Percentiles rank a stretch among this genome's conserved stretches.
phyloP scores from a whole-genome alignment of 2,329 filamentous ascomycete species.

The Metarhizium rileyi region DNA sequence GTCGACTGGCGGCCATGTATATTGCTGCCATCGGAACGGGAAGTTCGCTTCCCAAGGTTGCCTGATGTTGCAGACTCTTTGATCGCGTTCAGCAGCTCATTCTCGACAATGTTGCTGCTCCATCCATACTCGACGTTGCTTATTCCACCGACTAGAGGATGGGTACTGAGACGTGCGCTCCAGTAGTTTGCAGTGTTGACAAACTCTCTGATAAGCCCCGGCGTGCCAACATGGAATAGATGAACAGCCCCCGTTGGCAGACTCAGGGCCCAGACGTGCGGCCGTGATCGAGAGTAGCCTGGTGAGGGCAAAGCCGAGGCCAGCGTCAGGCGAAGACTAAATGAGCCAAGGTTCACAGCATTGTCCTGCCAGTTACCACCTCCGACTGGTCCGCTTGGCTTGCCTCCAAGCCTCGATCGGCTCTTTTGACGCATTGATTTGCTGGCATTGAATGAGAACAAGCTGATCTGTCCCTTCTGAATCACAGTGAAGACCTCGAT shows the following conservation, averaged over 20 bases:
- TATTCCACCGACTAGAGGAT: constrained; percentile 84
- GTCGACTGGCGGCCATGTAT: constrained; percentile 32
- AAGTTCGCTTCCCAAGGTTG: constrained; percentile 23
- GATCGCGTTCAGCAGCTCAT: constrained; percentile 41
- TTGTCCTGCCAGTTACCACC: constrained; percentile 99
- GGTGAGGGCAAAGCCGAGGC: constrained; percentile 83
- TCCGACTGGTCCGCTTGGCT: constrained; percentile 60
- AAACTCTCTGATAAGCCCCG: constrained; percentile 90
- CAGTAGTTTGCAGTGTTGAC: constrained; percentile 95
- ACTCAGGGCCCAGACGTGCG: constrained; percentile 89
- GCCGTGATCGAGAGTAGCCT: constrained; percentile 82
- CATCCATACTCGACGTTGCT: constrained; percentile 98
- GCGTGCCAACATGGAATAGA: constrained; percentile 94
- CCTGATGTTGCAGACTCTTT: constrained; percentile 32
- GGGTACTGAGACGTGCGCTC: constrained; percentile 88
- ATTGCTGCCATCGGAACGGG: constrained; percentile 42
- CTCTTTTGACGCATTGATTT: constrained; percentile 65
- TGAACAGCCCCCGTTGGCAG: constrained; percentile 90
- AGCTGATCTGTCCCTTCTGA: constrained; percentile 84
- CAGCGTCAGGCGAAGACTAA: constrained; percentile 82
- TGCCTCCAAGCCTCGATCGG: constrained; percentile 40
- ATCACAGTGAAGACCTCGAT: constrained; percentile 91
- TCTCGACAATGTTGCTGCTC: constrained; percentile 73
- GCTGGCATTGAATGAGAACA: constrained; percentile 85
- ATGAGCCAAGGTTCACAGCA: constrained; percentile 79